Percentiles rank a stretch among this genome's conserved stretches.
Conservation (phyloP, 129 eudicot species). For the Chrysanthemum seticuspe region DNA sequence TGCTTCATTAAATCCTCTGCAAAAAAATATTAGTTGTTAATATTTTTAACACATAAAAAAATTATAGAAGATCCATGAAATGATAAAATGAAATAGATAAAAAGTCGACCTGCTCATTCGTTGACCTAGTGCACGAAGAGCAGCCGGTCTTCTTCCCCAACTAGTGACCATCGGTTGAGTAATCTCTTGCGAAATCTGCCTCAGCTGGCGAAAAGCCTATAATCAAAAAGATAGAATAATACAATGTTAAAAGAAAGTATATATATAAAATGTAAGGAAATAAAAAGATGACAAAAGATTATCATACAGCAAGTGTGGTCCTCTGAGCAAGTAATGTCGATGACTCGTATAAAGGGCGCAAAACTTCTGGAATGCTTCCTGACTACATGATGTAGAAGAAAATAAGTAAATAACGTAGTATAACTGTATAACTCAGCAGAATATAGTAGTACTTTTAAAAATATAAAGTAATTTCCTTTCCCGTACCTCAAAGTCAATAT, state of each 20-base stretch:
- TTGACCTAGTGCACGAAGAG: constrained; percentile 85
- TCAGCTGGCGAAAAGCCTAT: constrained; percentile 85
- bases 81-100: not conserved
- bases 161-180: constrained; percentile 78
- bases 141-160: constrained; percentile 92
- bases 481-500: constrained; percentile 80
- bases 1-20: constrained; percentile 94
- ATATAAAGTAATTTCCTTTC: not conserved
- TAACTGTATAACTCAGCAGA: constrained; percentile 1
- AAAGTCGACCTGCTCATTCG: constrained; percentile 69
- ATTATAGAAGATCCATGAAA: not conserved
- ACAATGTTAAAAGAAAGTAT: not conserved
- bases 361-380: constrained; percentile 88
- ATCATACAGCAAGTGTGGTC: constrained; percentile 71
- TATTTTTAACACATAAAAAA: not conserved
- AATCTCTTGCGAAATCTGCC: constrained; percentile 79
- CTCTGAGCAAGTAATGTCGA: constrained; percentile 83
- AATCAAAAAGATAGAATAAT: constrained; percentile 16
- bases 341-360: constrained; percentile 85
- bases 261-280: not conserved
- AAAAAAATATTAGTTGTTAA: not conserved
- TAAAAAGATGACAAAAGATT: not conserved
- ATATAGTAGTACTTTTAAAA: not conserved
- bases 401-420: not conserved
- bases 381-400: constrained; percentile 42